A percentile compares a stretch with the other conserved stretches of the same genome.
Evolutionary conservation across 2,329 filamentous ascomycete genomes (phyloP).

Genomic region (Chaetothyriales sp.): DNA sequence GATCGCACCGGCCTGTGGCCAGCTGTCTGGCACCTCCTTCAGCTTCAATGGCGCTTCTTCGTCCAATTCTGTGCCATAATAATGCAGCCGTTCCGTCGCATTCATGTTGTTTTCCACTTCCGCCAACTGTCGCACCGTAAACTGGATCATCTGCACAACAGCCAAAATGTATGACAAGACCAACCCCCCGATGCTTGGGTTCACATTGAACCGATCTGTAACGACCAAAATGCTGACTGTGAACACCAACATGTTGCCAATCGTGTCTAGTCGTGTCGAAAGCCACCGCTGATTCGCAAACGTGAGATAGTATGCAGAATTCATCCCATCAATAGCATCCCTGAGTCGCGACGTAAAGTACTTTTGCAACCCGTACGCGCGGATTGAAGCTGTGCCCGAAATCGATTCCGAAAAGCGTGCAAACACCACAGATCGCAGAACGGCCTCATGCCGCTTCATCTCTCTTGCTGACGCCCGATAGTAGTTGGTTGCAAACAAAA

Average conservation of each 20-base stretch:
- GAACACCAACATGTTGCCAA: constrained; percentile 76
- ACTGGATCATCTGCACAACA: constrained; percentile 92
- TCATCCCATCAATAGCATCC: constrained; percentile 73
- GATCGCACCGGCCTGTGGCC: constrained; percentile 80
- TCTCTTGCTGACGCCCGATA: constrained; percentile 86
- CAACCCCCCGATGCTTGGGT: constrained; percentile 71
- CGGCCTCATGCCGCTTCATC: constrained; percentile 84
- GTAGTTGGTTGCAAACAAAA: constrained; percentile 70
- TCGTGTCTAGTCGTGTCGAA: constrained; percentile 66
- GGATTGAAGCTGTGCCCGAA: constrained; percentile 68
- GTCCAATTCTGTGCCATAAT: constrained; percentile 76
- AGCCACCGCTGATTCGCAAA: constrained; percentile 95
- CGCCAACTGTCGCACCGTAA: constrained; percentile 82
- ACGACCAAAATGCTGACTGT: constrained; percentile 81
- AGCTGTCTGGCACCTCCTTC: constrained; percentile 53
- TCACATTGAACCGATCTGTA: constrained; percentile 73
- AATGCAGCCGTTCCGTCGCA: constrained; percentile 76
- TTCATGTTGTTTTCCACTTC: constrained; percentile 99
- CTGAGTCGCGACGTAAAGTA: constrained; percentile 60
- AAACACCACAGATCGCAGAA: constrained; percentile 77
- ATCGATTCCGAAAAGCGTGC: constrained; percentile 84
- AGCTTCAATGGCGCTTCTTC: constrained; percentile 79
- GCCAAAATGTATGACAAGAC: constrained; percentile 86
- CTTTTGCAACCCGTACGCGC: constrained; percentile 70
- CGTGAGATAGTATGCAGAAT: constrained; percentile 85